Conservation (phyloP, 352 stramenopile genomes). For the Poterioochromonas sp. region DNA sequence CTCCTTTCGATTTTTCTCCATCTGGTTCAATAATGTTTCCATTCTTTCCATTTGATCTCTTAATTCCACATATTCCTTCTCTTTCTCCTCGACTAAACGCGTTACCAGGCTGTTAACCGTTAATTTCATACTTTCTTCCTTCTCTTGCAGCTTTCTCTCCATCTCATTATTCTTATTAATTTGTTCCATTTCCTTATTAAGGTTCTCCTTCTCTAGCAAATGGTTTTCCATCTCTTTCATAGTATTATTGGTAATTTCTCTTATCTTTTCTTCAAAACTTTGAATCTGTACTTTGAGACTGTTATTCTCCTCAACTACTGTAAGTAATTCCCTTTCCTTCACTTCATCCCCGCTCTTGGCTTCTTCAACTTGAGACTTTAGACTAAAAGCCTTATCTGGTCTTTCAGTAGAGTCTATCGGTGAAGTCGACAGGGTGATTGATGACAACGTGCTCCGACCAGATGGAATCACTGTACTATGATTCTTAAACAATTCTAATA, state of each 20-base stretch:
- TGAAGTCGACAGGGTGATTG: too few species aligned
- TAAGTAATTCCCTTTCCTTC: too few species aligned
- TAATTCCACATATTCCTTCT: not conserved
- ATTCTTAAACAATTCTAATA: too few species aligned
- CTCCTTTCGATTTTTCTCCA: constrained; percentile 64
- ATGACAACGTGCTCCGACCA: too few species aligned
- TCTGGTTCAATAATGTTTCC: constrained; percentile 48
- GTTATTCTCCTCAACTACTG: too few species aligned
- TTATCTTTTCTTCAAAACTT: not conserved
- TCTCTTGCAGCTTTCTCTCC: not conserved
- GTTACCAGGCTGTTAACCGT: not conserved
- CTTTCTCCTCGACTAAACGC: not conserved
- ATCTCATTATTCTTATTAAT: not conserved
- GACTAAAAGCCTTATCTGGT: too few species aligned
- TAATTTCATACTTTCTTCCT: not conserved
- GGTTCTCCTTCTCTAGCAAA: not conserved
- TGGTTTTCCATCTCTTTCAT: not conserved
- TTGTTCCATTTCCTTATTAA: not conserved
- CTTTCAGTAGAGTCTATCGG: too few species aligned
- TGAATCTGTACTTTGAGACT: too few species aligned
- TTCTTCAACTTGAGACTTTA: too few species aligned
- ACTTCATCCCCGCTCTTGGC: too few species aligned
- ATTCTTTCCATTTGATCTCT: not conserved
- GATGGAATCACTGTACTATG: too few species aligned
- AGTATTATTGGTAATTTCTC: not conserved